These are phyloP conservation scores for Acorus gramineus DNA, from an alignment of 106 monocot genomes.

Conservation along the genomic window DNA sequence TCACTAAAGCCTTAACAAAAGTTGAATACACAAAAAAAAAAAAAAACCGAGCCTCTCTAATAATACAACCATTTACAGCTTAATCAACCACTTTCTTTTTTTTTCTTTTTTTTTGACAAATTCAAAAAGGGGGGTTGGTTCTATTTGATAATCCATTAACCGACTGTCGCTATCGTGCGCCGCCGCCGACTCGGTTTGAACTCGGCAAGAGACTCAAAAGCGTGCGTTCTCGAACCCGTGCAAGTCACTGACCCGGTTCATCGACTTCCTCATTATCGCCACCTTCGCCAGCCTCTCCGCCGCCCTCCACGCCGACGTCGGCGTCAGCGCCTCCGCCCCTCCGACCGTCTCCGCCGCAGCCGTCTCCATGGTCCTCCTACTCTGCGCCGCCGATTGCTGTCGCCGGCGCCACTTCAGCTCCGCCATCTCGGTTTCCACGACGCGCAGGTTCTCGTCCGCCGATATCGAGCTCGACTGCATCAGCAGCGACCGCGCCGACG, in stretches of 20 bases:
- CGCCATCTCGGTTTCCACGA: conserved; percentile 36
- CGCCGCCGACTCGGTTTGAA: too few relatives aligned
- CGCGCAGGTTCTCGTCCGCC: conserved; percentile 14
- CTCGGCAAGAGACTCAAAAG: conserved; percentile 26
- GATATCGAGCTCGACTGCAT: conserved; percentile 14
- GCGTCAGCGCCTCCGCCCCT: conserved; percentile 56
- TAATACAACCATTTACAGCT: too few relatives aligned
- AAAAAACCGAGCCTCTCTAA: too few relatives aligned
- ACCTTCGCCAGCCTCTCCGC: conserved; percentile 95
- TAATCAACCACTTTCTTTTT: too few relatives aligned
- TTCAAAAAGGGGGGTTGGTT: too few relatives aligned
- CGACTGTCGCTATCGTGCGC: too few relatives aligned
- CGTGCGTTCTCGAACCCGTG: conserved; percentile 97
- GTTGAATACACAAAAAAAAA: too few relatives aligned
- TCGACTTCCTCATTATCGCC: conserved; percentile 80
- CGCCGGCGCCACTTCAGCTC: conserved; percentile 23
- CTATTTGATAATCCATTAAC: too few relatives aligned
- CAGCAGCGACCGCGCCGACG: conserved; percentile 58
- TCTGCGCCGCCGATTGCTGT: conserved; percentile 9
- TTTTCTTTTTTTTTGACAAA: too few relatives aligned
- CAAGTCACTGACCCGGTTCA: conserved; percentile 82
- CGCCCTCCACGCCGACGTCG: conserved; percentile 92
- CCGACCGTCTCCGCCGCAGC: conserved; percentile 1
- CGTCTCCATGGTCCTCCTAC: conserved; percentile 11
- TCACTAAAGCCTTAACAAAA: too few relatives aligned